Evolutionary conservation across 352 stramenopile genomes (phyloP).

Genomic region (Synura sp.): DNA sequence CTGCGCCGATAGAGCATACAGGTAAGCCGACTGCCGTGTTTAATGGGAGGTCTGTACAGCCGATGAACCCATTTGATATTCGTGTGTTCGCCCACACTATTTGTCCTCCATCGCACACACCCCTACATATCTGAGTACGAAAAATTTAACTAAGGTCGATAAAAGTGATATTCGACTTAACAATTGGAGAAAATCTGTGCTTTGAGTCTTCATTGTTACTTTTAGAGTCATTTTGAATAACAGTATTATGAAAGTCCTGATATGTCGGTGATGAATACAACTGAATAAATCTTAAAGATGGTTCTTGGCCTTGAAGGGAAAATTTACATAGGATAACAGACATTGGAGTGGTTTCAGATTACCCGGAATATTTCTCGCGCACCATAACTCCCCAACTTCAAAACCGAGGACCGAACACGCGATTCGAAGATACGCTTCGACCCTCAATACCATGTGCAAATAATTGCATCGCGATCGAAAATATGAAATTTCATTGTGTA

Average conservation of each 20-base stretch:
- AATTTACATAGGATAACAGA: not conserved
- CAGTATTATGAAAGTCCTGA: conserved; percentile 46
- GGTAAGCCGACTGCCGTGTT: conserved; percentile 51
- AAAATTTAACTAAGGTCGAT: not conserved
- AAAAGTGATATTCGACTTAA: not conserved
- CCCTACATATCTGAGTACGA: conserved; percentile 45
- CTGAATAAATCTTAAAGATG: conserved; percentile 50
- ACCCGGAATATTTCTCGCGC: conserved; percentile 44
- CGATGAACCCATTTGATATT: conserved; percentile 46
- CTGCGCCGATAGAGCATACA: conserved; percentile 47
- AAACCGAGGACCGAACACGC: conserved; percentile 49
- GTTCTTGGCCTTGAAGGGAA: not conserved
- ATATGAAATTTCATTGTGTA: too few relatives aligned
- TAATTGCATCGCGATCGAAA: too few relatives aligned
- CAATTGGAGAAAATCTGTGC: conserved; percentile 50
- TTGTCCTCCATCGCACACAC: conserved; percentile 49
- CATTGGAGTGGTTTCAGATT: not conserved
- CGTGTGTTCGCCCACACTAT: conserved; percentile 53
- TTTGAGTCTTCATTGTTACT: conserved; percentile 44
- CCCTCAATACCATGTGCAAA: too few relatives aligned
- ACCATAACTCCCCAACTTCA: conserved; percentile 51
- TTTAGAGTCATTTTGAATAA: conserved; percentile 43
- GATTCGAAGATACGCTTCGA: conserved; percentile 45
- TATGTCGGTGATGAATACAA: conserved; percentile 52
- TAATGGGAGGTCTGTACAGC: conserved; percentile 48